Evolutionary conservation across 2,329 filamentous ascomycete species (phyloP).

Genomic region (Verticillium klebahnii): DNA sequence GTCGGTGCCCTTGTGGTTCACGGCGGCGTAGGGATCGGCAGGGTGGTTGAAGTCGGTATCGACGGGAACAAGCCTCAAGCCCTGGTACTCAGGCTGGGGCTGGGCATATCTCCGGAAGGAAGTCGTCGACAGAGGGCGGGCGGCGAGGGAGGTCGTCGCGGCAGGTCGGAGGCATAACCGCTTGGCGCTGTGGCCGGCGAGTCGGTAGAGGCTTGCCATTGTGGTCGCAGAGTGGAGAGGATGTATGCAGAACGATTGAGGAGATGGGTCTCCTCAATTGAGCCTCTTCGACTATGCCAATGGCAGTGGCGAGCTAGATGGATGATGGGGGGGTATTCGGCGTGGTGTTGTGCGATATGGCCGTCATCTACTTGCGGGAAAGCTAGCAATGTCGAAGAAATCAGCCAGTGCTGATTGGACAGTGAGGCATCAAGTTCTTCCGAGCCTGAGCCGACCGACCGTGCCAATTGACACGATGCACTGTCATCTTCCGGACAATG

Average conservation of each 20-base stretch:
- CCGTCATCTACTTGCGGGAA: conserved; percentile 11
- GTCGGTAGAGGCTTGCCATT: conserved; percentile 68
- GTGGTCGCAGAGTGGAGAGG: conserved; percentile 26
- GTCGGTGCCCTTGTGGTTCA: conserved; percentile 21
- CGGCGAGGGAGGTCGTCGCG: conserved; percentile 25
- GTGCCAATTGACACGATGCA: not conserved
- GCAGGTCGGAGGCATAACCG: conserved; percentile 54
- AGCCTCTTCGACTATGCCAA: conserved; percentile 14
- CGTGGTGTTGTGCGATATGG: conserved; percentile 11
- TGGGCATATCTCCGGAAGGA: conserved; percentile 59
- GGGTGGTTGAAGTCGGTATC: conserved; percentile 58
- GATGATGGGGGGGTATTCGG: conserved; percentile 11
- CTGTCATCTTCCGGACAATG: not conserved
- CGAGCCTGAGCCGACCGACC: not conserved
- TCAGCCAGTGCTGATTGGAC: conserved; percentile 10
- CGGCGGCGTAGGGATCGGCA: conserved; percentile 43
- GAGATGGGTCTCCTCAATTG: conserved; percentile 14
- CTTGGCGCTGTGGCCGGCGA: conserved; percentile 67
- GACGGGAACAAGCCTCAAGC: conserved; percentile 60
- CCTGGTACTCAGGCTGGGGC: conserved; percentile 39
- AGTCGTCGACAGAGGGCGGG: conserved; percentile 63
- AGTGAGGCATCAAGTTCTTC: not conserved
- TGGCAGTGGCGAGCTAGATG: conserved; percentile 12
- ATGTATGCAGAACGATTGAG: conserved; percentile 20
- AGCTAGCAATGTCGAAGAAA: conserved; percentile 8